Conservation (phyloP, 805 yeast genomes). For the Candida namnaoensis region DNA sequence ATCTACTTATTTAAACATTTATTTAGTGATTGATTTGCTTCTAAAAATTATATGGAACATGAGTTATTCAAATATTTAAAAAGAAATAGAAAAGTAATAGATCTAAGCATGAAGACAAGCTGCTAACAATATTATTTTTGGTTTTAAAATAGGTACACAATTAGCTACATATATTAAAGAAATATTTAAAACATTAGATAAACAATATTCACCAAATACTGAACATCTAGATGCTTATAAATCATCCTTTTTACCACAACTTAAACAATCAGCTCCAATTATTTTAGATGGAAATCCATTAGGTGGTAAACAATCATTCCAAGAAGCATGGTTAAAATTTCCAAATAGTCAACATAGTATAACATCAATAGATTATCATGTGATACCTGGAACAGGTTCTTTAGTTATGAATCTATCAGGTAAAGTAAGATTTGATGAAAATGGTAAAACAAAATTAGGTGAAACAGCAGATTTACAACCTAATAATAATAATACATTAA, state of each 20-base stretch:
- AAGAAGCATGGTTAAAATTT: slow-evolving; percentile 45
- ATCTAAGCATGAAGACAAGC: too few relatives aligned
- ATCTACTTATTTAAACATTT: too few relatives aligned
- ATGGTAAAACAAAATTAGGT: slow-evolving; percentile 59
- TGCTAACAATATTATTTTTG: neutral
- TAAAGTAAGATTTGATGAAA: slow-evolving; percentile 69
- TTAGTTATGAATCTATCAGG: slow-evolving; percentile 40
- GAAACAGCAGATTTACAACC: slow-evolving; percentile 44
- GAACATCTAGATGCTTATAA: slow-evolving; percentile 11
- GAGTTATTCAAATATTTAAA: too few relatives aligned
- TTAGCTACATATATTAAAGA: slow-evolving; percentile 16
- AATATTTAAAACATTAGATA: slow-evolving; percentile 16
- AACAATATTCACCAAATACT: slow-evolving; percentile 7
- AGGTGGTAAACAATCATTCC: slow-evolving; percentile 41
- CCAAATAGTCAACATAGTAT: slow-evolving; percentile 56
- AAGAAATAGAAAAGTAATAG: too few relatives aligned
- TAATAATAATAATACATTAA: slow-evolving; percentile 1
- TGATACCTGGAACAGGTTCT: slow-evolving; percentile 56
- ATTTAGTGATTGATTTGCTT: too few relatives aligned
- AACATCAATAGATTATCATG: slow-evolving; percentile 58
- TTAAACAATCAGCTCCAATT: slow-evolving; percentile 42
- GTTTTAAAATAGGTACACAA: slow-evolving; percentile 3
- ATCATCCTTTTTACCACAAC: slow-evolving; percentile 29
- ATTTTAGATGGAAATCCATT: slow-evolving; percentile 53
- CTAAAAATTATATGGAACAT: too few relatives aligned